Conservation (phyloP, 1,284 basidiomycete species). For the Irpex lacteus region DNA sequence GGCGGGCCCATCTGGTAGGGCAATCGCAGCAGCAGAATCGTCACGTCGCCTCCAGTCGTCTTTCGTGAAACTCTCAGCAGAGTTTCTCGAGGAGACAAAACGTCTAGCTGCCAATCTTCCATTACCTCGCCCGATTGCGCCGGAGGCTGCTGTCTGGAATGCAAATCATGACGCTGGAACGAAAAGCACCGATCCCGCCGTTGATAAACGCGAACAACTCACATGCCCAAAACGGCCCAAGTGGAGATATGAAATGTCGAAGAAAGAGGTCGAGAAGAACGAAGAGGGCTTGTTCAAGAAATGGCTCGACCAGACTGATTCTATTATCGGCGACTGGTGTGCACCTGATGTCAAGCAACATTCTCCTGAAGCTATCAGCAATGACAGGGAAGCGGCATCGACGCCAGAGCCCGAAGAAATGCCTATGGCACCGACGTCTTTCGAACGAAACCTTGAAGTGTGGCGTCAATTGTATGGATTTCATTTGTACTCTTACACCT, state of each 20-base stretch:
- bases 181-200: slow-evolving; percentile 28
- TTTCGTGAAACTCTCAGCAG: slow-evolving; percentile 63
- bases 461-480: slow-evolving; percentile 84
- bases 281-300: slow-evolving; percentile 77
- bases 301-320: slow-evolving; percentile 69
- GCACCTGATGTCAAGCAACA: slow-evolving; percentile 22
- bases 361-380: slow-evolving; percentile 19
- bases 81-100: slow-evolving; percentile 65
- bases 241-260: slow-evolving; percentile 81
- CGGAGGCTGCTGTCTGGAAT: slow-evolving; percentile 41
- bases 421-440: slow-evolving; percentile 71
- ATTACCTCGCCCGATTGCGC: slow-evolving; percentile 59
- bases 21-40: slow-evolving; percentile 34
- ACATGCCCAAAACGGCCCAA: slow-evolving; percentile 74
- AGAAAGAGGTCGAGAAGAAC: slow-evolving; percentile 84
- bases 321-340: slow-evolving; percentile 54
- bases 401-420: slow-evolving; percentile 33
- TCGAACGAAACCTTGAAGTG: slow-evolving; percentile 88
- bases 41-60: slow-evolving; percentile 65
- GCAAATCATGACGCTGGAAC: slow-evolving; percentile 12
- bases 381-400: slow-evolving; percentile 2
- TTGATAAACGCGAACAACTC: slow-evolving; percentile 20
- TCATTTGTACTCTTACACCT: background rate
- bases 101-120: slow-evolving; percentile 50
- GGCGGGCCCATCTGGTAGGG: slow-evolving; percentile 17